These are phyloP conservation scores for Aspergillus bertholletiae DNA, from an alignment of 495 filamentous ascomycete species.

Conservation along the genomic window DNA sequence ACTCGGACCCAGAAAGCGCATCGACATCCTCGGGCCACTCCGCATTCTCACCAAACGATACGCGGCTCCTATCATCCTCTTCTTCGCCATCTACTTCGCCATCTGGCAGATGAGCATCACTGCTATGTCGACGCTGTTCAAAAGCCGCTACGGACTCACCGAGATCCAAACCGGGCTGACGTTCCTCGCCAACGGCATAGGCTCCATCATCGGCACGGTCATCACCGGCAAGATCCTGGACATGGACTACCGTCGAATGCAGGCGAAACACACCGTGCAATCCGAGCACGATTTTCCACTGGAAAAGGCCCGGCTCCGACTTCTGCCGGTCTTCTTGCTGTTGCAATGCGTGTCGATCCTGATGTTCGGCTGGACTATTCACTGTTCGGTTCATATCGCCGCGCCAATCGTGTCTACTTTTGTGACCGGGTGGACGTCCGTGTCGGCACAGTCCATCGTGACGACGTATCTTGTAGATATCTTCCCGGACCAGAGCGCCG, in stretches of 20 bases:
- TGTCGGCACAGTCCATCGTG: slow-evolving; percentile 41
- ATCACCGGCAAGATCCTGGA: slow-evolving; percentile 45
- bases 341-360: slow-evolving; percentile 43
- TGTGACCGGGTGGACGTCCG: slow-evolving; percentile 54
- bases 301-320: slow-evolving; percentile 44
- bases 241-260: slow-evolving; percentile 35
- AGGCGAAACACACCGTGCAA: slow-evolving; percentile 20
- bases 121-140: slow-evolving; percentile 49
- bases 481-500: slow-evolving; percentile 53
- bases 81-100: slow-evolving; percentile 49
- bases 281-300: slow-evolving; percentile 35
- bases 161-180: slow-evolving; percentile 48
- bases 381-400: slow-evolving; percentile 45
- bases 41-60: slow-evolving; percentile 42
- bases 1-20: slow-evolving; percentile 18
- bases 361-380: slow-evolving; percentile 58
- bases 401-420: slow-evolving; percentile 56
- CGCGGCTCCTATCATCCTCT: slow-evolving; percentile 45
- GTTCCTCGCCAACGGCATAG: slow-evolving; percentile 49
- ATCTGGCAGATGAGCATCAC: slow-evolving; percentile 58
- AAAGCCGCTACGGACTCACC: slow-evolving; percentile 33
- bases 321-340: slow-evolving; percentile 5
- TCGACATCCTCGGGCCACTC: slow-evolving; percentile 41
- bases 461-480: slow-evolving; percentile 56
- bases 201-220: slow-evolving; percentile 47